Percentiles rank a stretch among this genome's conserved stretches.
phyloP scores from a whole-genome alignment of 2,329 filamentous ascomycete genomes.

The Aspergillus neotritici region DNA sequence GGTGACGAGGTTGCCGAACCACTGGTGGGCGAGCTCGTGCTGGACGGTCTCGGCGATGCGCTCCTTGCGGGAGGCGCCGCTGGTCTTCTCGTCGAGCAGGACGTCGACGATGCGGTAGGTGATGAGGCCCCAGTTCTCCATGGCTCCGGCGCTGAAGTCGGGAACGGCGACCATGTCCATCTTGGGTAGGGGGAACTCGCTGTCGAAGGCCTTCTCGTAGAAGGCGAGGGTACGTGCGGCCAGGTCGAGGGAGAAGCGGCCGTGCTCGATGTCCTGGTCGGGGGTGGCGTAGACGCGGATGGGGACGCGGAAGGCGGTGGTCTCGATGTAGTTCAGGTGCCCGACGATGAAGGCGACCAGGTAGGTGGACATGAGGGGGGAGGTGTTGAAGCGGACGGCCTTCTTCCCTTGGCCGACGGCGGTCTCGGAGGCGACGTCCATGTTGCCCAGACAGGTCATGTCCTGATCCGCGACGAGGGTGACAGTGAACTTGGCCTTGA shows the following conservation, averaged over 20 bases:
- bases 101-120: constrained; percentile 92
- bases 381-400: constrained; percentile 85
- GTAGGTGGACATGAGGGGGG: constrained; percentile 93
- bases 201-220: constrained; percentile 92
- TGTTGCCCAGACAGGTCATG: constrained; percentile 90
- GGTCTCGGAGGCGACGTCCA: constrained; percentile 81
- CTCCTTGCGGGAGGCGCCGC: constrained; percentile 83
- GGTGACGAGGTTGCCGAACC: constrained; percentile 95
- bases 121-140: constrained; percentile 98
- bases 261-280: constrained; percentile 83
- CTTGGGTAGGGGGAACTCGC: constrained; percentile 79
- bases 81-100: constrained; percentile 85
- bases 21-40: constrained; percentile 94
- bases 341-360: constrained; percentile 90
- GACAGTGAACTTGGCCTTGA: constrained; percentile 89
- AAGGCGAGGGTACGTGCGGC: constrained; percentile 85
- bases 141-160: constrained; percentile 90
- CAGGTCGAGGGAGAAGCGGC: constrained; percentile 82
- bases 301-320: constrained; percentile 82
- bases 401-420: constrained; percentile 69
- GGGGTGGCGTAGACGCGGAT: constrained; percentile 91
- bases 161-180: constrained; percentile 97
- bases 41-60: constrained; percentile 92
- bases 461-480: constrained; percentile 86
- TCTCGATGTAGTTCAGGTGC: constrained; percentile 90